Evolutionary conservation across 2,329 filamentous ascomycete genomes (phyloP), one percentile per base, ranked within the genome.

Genomic region (Hymenoscyphus fructigenus): DNA sequence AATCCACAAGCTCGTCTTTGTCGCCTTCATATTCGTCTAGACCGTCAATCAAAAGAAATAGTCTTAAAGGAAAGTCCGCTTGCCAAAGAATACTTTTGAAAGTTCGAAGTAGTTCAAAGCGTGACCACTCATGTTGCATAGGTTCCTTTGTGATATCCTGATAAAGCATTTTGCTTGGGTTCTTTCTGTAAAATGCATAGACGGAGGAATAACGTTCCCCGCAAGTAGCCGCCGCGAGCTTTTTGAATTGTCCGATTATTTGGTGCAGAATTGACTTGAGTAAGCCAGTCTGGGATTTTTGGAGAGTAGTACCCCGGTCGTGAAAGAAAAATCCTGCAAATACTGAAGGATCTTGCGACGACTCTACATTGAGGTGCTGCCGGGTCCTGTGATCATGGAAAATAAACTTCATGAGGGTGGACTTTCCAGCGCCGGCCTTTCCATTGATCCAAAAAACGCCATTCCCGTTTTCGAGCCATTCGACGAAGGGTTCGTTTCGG

Each of bases 321-420:
- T 79, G 82, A 63, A 82, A 81, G 68, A 81, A 82, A 69, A 79
- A 82, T 0, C 75, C 76, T 0, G 79, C 78, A 0, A 75, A 76
- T n/a, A 38, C 57, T 2, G 72, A 38, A 17, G 62, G 41, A 29
- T 26, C 29, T 9, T 23, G n/a, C 10, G 36, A 17, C 0, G 32
- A 69, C 0, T 75, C 68, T 77, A 77, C 78, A 0, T 36, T 26
- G 1, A 65, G 60, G 3, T 78, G 68, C 17, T 6, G 28, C 12
- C 9, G 20, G n/a, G 15, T 58, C 36, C 15, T 55, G 6, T 15
- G 57, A 58, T 59, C 23, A 14, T 60, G n/a, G 44, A 26, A 59
- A 14, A 69, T 57, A 41, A 57, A 67, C n/a, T 58, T 64, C 66
- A 69, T 67, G 28, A 69, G 32, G 3, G 68, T 69, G 3, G 64